Conservation (phyloP, 768 basidiomycete genomes). For the Russula emetica region DNA sequence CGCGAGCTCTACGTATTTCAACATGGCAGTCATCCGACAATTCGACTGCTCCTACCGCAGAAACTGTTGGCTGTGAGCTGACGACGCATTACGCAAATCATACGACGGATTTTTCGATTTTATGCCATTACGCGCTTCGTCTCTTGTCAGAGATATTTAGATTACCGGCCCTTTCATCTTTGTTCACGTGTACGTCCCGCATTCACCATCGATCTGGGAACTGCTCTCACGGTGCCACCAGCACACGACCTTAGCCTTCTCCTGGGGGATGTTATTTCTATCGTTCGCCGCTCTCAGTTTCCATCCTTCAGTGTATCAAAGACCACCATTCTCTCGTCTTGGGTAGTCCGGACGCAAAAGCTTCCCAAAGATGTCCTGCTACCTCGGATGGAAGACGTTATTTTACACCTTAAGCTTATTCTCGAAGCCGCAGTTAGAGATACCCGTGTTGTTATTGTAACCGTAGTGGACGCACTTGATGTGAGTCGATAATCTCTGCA, state of each 20-base stretch:
- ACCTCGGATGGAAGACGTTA: constrained; percentile 13
- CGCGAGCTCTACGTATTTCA: neutral
- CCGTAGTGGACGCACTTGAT: constrained; percentile 15
- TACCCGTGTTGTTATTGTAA: constrained; percentile 7
- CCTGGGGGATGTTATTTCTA: constrained; percentile 13
- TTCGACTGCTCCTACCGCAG: neutral
- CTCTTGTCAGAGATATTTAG: constrained; percentile 23
- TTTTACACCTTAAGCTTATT: constrained; percentile 10
- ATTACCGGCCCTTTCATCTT: constrained; percentile 12
- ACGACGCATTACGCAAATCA: neutral
- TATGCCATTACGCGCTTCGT: constrained; percentile 19
- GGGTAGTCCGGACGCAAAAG: constrained; percentile 18
- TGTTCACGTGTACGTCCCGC: constrained; percentile 13
- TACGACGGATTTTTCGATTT: constrained; percentile 4
- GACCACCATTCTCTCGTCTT: constrained; percentile 10
- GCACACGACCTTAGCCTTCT: constrained; percentile 18
- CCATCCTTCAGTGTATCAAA: constrained; percentile 9
- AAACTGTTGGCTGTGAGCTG: neutral
- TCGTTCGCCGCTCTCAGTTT: neutral
- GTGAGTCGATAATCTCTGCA: neutral
- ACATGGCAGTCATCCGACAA: neutral
- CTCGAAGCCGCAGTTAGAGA: constrained; percentile 9
- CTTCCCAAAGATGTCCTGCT: constrained; percentile 16
- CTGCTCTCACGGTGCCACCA: neutral
- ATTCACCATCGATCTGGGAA: neutral